Evolutionary conservation across 2,329 filamentous ascomycete genomes (phyloP), one percentile per base, ranked within the genome.

Genomic region (Calonectria ilicicola): DNA sequence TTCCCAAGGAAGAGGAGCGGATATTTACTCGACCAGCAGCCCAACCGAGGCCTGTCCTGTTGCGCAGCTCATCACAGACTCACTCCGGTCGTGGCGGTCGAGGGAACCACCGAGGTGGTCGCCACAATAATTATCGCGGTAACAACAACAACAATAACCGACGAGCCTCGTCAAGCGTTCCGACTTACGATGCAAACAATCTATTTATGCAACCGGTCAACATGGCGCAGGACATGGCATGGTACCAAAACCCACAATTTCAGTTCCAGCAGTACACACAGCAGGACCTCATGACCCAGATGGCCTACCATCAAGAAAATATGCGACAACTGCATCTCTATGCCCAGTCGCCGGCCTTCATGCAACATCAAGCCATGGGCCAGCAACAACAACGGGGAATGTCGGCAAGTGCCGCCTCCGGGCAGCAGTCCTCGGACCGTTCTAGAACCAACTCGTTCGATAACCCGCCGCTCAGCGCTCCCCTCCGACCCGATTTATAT

Each of bases 1-100:
- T 94, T 79, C 97, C 97, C 5, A 93, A 94, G 68, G 94, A 97
- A 81, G 95, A 97, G 80, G 90, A 92, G 80, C 86, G 86, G 71
- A 86, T 90, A 49, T 92, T 88, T 80, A 89, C 91, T 74, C 89
- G 90, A 71, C 90, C 90, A n/a, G 82, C 87, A 2, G 82, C 86
- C 7, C 86, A 87, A 44, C 85, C 90, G 38, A 87, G 89, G 19
- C 91, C 91, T 12, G 86, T 89, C n/a, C 82, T 91, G 65, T 75
- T 91, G 60, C 86, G 91, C 73, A 93, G 90, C 80, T 89, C 90
- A 29, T 93, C 91, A 5, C 90, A 92, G 75, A 89, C 90, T 64
- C 87, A 90, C 69, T 83, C 84, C 23, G 83, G 84, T 38, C 85
- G 89, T 38, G 87, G 88, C 19, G 86, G 87, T 1, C 86, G 88